Base-by-base conservation (phyloP, 306 rosid genomes). In the Comarum palustre region DNA sequence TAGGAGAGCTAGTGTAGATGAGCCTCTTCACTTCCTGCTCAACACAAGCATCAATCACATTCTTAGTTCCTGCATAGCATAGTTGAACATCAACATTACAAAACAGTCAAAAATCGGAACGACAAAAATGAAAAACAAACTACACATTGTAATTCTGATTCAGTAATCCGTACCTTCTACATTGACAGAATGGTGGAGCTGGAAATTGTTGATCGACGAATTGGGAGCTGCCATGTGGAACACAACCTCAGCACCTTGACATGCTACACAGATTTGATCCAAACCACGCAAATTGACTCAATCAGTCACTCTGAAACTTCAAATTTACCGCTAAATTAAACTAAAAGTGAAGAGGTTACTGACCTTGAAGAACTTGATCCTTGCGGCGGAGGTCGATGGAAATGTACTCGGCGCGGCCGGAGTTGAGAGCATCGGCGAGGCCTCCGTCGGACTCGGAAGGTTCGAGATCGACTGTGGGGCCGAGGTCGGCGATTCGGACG, bases 201-300 rank as follows among this genome's bases (percentile, higher is more conserved):
- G 84, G 83, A 78, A 78, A 45, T 78, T 83, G 80, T 95, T 95
- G 66, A 95, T 88, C 32, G 97, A 91, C 7, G 99, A 91, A 58
- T 91, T 86, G 0, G 99, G 99, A 60, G 99, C 99, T 69, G 99
- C 99, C 99, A 91, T 90, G 72, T 95, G 99, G 73, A 91, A 95
- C 72, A 91, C 99, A 66, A 75, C 93, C 79, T 95, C 97, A 51
- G 79, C 96, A 50, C 96, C 99, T 73, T 88, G 85, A 46, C 82
- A 87, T 19, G 91, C 99, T 94, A 82, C 71, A 77, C 71, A 78
- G 54, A 47, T 43, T 8, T 34, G 57, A 59, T n/a, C 7, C 66
- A 8, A 22, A 43, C 25, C n/a, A 25, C 19, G 2, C 1, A 59
- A 47, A 32, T 5, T 43, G 13, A 38, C 31, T 19, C 25, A 13